Base-by-base conservation (phyloP, 306 rosid genomes). In the Canavalia ensiformis region DNA sequence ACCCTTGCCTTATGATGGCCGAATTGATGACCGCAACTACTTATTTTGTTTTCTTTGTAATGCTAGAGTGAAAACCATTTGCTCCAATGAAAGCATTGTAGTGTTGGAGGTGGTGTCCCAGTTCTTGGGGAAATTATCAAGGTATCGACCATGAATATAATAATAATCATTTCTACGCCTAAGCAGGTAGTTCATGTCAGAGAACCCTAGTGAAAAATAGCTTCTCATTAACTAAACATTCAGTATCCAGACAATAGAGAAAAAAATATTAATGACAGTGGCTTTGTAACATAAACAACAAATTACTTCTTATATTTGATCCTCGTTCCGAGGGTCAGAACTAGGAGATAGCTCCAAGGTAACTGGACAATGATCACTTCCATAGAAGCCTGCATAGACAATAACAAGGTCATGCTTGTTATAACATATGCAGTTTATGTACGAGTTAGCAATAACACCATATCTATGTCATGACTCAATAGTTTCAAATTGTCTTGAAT, bases 331-430 rank as follows among this genome's bases (percentile, higher is more conserved):
- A 68, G 89, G 66, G 65, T 34, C 45, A 25, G 87, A 60, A 56
- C 79, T 70, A 68, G 84, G 88, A 42, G 96, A 91, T 29, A 95
- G 97, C 87, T 88, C 93, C 44, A 95, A 89, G 41, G 90, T 86
- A 78, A 91, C 93, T 4, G 97, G 99, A 81, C 99, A 95, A 80
- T 93, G 99, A 84, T 95, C 99, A 77, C 99, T 95, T 81, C 98
- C 98, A 65, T 88, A 87, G 83, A 95, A 95, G 42, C 97, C 99
- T 95, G 85, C 78, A 13, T 84, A 77, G 60, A 76, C 68, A 47
- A 79, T 64, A 84, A 66, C 60, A 90, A 25, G 37, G 59, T 76
- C 74, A 70, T 66, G 51, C 28, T 58, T 58, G 12, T 57, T 42
- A 34, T 1, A 52, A 37, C 18, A 72, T 42, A 77, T 50, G 67